A percentile compares a stretch with the other conserved stretches of the same genome.
phyloP scores from a whole-genome alignment of 768 basidiomycete species.

The Sarcodon sp. region DNA sequence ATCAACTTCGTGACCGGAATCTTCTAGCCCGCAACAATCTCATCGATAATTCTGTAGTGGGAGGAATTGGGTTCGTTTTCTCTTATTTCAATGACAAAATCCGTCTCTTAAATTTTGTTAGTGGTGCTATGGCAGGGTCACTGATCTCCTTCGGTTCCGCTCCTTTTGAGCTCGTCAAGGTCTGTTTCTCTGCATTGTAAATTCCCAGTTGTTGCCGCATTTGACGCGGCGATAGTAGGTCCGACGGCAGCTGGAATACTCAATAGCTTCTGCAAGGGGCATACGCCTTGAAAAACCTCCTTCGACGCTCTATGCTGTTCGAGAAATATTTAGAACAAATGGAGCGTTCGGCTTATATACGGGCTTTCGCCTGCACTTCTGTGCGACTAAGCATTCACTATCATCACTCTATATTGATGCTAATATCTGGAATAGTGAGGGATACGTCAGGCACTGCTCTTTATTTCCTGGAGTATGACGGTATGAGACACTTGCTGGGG shows the following conservation, averaged over 20 bases:
- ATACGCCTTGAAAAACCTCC: slow-evolving; percentile 63
- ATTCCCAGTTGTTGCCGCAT: neutral
- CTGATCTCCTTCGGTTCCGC: slow-evolving; percentile 83
- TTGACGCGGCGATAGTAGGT: slow-evolving; percentile 32
- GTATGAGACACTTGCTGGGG: slow-evolving; percentile 78
- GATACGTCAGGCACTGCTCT: slow-evolving; percentile 84
- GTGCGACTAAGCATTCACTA: slow-evolving; percentile 26
- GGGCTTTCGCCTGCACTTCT: slow-evolving; percentile 79
- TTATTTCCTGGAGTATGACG: slow-evolving; percentile 92
- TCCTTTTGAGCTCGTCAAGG: slow-evolving; percentile 95
- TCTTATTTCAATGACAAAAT: neutral
- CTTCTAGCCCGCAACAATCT: slow-evolving; percentile 46
- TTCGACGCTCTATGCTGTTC: slow-evolving; percentile 64
- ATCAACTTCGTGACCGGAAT: slow-evolving; percentile 46
- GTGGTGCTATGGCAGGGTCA: slow-evolving; percentile 82
- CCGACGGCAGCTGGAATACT: slow-evolving; percentile 83
- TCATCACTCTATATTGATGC: neutral
- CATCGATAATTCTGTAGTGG: slow-evolving; percentile 61
- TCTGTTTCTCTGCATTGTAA: slow-evolving; percentile 16
- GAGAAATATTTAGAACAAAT: slow-evolving; percentile 56
- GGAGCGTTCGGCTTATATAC: slow-evolving; percentile 64
- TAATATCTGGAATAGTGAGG: slow-evolving; percentile 38
- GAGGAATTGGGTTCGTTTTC: slow-evolving; percentile 40
- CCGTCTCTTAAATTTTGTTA: neutral
- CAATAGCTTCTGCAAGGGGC: slow-evolving; percentile 76